Percentiles rank a stretch among this genome's conserved stretches.
Evolutionary conservation across 805 yeast genomes (phyloP).

Genomic region (Wickerhamiella musiphila): DNA sequence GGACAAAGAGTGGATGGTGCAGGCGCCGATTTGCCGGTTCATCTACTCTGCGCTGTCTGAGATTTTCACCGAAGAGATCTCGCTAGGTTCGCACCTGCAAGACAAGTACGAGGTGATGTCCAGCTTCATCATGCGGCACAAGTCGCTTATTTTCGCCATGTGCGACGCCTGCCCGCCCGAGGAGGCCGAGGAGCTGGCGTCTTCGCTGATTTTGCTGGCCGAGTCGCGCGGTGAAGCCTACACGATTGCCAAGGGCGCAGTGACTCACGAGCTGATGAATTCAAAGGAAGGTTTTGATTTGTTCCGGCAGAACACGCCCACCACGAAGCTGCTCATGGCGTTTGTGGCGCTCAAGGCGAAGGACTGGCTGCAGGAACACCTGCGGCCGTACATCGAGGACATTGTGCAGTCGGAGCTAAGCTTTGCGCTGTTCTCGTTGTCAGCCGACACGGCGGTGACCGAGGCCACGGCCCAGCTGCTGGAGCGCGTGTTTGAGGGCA

Average conservation of each 20-base stretch:
- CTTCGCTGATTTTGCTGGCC: not conserved
- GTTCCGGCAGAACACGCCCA: slow-evolving; percentile 2
- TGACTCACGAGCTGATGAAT: not conserved
- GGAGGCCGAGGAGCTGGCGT: slow-evolving; percentile 3
- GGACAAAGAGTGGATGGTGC: slow-evolving; percentile 1
- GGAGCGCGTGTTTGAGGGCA: not conserved
- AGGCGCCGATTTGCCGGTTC: not conserved
- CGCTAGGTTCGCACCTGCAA: slow-evolving; percentile 24
- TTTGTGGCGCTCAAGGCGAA: not conserved
- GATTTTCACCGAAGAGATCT: slow-evolving; percentile 4
- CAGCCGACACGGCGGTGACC: not conserved
- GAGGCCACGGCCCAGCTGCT: not conserved
- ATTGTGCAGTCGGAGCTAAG: not conserved
- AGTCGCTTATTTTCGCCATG: slow-evolving; percentile 1
- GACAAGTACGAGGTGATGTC: slow-evolving; percentile 18
- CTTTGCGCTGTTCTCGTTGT: not conserved
- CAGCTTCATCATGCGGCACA: slow-evolving; percentile 1
- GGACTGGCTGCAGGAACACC: not conserved
- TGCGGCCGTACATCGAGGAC: slow-evolving; percentile 1
- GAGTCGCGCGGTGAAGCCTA: slow-evolving; percentile 1
- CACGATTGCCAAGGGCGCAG: not conserved
- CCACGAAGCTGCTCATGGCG: slow-evolving; percentile 1
- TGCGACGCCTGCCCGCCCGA: slow-evolving; percentile 4
- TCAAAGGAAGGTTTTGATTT: not conserved
- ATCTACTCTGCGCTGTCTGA: slow-evolving; percentile 2